Conservation (phyloP, 768 basidiomycete genomes). For the Suillus spraguei region DNA sequence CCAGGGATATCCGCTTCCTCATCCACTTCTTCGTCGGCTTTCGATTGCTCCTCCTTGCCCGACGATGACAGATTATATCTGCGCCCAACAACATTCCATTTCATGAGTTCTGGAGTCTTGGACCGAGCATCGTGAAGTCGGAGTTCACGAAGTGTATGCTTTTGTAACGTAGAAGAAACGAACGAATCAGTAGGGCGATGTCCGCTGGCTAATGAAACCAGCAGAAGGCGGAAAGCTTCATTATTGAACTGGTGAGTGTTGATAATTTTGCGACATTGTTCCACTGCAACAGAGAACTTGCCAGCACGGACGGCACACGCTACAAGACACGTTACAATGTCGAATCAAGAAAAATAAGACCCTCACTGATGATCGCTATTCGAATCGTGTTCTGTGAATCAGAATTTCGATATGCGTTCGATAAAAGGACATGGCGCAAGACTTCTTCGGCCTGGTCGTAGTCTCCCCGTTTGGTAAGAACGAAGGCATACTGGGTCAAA, state of each 20-base stretch:
- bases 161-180: constrained; percentile 77
- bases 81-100: constrained; percentile 62
- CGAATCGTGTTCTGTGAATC: constrained; percentile 71
- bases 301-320: constrained; percentile 72
- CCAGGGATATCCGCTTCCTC: constrained; percentile 26
- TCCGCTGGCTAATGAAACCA: constrained; percentile 74
- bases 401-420: constrained; percentile 69
- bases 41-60: constrained; percentile 37
- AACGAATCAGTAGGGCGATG: constrained; percentile 72
- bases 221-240: constrained; percentile 77
- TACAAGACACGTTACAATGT: constrained; percentile 30
- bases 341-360: neutral
- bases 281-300: constrained; percentile 60
- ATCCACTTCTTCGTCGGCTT: constrained; percentile 38
- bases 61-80: constrained; percentile 52
- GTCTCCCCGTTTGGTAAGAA: constrained; percentile 63
- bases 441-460: constrained; percentile 74
- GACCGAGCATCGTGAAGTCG: constrained; percentile 67
- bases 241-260: constrained; percentile 83
- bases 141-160: constrained; percentile 82
- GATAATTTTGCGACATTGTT: constrained; percentile 77
- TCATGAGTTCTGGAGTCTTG: constrained; percentile 58
- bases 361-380: constrained; percentile 74
- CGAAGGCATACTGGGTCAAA: constrained; percentile 66
- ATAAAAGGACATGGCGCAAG: constrained; percentile 71